Evolutionary conservation across 1,284 basidiomycete genomes (phyloP).

Genomic region (Ganoderma meredithae): DNA sequence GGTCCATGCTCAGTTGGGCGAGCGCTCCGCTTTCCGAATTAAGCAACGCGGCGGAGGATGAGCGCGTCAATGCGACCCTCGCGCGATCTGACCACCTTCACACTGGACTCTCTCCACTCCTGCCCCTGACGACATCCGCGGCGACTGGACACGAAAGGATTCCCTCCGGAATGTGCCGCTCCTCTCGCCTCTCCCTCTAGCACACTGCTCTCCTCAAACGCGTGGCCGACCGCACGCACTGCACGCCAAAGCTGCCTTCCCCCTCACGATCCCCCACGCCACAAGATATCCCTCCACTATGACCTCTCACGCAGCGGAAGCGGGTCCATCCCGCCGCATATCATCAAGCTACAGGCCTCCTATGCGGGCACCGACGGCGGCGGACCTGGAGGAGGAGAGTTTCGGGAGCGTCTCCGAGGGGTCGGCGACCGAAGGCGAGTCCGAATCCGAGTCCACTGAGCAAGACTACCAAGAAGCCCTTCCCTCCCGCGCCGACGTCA

Average conservation of each 20-base stretch:
- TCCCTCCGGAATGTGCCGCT: not conserved
- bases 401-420: slow-evolving; percentile 21
- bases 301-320: slow-evolving; percentile 27
- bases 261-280: slow-evolving; percentile 10
- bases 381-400: slow-evolving; percentile 19
- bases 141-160: not conserved
- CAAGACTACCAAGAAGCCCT: slow-evolving; percentile 24
- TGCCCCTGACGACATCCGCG: not conserved
- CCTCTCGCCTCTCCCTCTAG: not conserved
- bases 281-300: slow-evolving; percentile 11
- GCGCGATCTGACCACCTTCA: not conserved
- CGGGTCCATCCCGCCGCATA: slow-evolving; percentile 26
- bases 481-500: slow-evolving; percentile 19
- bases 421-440: slow-evolving; percentile 29
- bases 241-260: not conserved
- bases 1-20: not conserved
- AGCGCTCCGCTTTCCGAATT: slow-evolving; percentile 8
- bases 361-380: not conserved
- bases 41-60: not conserved
- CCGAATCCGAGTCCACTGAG: slow-evolving; percentile 19
- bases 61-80: not conserved
- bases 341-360: not conserved
- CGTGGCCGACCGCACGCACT: not conserved
- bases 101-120: not conserved
- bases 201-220: not conserved